Evolutionary conservation across 2,329 filamentous ascomycete genomes (phyloP), one percentile per base, ranked within the genome.

Genomic region (Escovopsis sp.): DNA sequence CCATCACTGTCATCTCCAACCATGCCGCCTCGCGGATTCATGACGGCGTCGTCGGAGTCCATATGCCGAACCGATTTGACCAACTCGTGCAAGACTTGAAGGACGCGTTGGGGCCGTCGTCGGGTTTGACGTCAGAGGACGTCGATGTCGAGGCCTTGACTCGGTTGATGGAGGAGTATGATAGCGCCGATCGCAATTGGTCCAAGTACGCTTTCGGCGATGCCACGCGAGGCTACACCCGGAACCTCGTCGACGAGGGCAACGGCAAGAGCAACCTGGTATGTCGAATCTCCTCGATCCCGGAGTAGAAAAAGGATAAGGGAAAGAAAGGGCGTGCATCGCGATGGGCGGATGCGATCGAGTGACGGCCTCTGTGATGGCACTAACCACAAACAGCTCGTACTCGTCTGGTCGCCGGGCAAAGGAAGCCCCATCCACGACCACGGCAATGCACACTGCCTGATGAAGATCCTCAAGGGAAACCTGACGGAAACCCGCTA

Each of bases 381-480:
- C 28, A 42, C 45, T 45, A 26, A 44, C 35, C 26, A 12, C 19
- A 7, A 8, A 26, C 59, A 89, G 83, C 74, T 94, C 48, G 76
- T 94, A 39, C 75, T 94, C 35, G 87, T 94, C 34, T 95, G 88
- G 88, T 81, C 79, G 12, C 87, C 88, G 0, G 82, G 83, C 41
- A 85, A 85, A 63, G 75, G 75, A 33, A 89, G 82, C 53, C 80
- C 83, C 10, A 86, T 95, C 56, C 88, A 95, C 58, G 88, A 95
- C 59, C 82, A 86, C 61, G 81, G 80, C 56, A 85, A 89, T 47
- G 85, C 87, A 34, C 88, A 94, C 59, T 95, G 88, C 62, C 68
- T 94, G 52, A 94, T 94, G 85, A 94, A 82, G 68, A 79, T 89
- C 50, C 72, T 94, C 48, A 78, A 77, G 51, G 88, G 88, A 38